Percentiles rank a stretch among this genome's conserved stretches.
Evolutionary conservation across 2,329 filamentous ascomycete genomes (phyloP).

Genomic region (Colletotrichum chlorophyti): DNA sequence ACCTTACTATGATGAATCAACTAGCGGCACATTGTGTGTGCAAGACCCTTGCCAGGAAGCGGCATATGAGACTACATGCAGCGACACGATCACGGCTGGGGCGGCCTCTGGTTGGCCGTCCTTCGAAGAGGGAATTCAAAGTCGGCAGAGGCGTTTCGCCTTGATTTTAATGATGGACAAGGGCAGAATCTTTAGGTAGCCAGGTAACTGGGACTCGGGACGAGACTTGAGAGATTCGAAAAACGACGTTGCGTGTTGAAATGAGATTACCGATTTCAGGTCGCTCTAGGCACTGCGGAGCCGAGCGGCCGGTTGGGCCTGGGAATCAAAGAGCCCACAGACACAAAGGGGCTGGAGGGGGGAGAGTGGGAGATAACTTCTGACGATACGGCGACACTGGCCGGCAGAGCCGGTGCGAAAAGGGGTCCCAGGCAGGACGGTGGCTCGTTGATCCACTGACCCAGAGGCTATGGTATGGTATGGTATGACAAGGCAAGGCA

Average conservation of each 20-base stretch:
- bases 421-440: constrained; percentile 22
- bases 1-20: too few relatives aligned
- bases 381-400: constrained; percentile 14
- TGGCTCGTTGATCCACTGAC: constrained; percentile 3
- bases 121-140: neutral
- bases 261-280: constrained; percentile 27
- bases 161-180: constrained; percentile 1
- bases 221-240: neutral
- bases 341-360: constrained; percentile 17
- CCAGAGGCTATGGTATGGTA: too few relatives aligned
- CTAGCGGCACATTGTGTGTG: too few relatives aligned
- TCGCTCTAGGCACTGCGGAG: constrained; percentile 22
- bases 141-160: constrained; percentile 14
- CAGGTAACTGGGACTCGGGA: neutral
- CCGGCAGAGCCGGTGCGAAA: constrained; percentile 21
- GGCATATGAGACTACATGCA: constrained; percentile 17
- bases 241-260: constrained; percentile 2
- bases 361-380: constrained; percentile 19
- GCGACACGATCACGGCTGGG: constrained; percentile 6
- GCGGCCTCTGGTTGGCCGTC: constrained; percentile 8
- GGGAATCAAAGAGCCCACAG: constrained; percentile 12
- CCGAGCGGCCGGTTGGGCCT: constrained; percentile 12
- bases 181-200: neutral
- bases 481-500: too few relatives aligned
- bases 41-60: constrained; percentile 2